Conservation (phyloP, 148 eudicot genomes). For the Cornus suecica region DNA sequence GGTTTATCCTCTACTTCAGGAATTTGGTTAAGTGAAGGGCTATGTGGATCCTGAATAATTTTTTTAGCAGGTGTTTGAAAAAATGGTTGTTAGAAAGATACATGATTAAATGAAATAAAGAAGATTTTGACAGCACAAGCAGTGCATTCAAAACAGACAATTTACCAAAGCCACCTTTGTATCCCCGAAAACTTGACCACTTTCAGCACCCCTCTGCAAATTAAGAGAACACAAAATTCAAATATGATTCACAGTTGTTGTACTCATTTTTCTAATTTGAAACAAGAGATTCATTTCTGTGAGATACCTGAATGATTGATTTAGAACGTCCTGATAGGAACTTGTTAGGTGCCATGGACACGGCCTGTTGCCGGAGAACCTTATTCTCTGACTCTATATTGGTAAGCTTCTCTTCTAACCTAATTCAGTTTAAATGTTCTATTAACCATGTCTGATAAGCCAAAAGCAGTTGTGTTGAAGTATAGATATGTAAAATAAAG, state of each 20-base stretch:
- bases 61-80: not conserved
- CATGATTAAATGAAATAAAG: slow-evolving; percentile 6
- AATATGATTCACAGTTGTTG: not conserved
- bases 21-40: slow-evolving; percentile 62
- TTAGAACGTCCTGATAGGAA: slow-evolving; percentile 76
- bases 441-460: slow-evolving; percentile 2
- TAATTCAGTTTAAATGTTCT: slow-evolving; percentile 23
- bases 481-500: not conserved
- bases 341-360: slow-evolving; percentile 92
- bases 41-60: slow-evolving; percentile 67
- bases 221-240: slow-evolving; percentile 12
- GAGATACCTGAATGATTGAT: slow-evolving; percentile 82
- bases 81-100: not conserved
- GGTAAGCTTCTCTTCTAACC: slow-evolving; percentile 80
- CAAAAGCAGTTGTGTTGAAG: not conserved
- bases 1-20: slow-evolving; percentile 84
- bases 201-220: slow-evolving; percentile 79
- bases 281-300: slow-evolving; percentile 8
- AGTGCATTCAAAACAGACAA: not conserved
- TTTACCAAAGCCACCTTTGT: slow-evolving; percentile 50
- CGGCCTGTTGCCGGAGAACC: slow-evolving; percentile 98
- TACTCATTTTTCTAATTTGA: not conserved
- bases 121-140: not conserved
- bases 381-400: slow-evolving; percentile 94
- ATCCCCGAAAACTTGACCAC: slow-evolving; percentile 55